phyloP scores from a whole-genome alignment of 352 stramenopile species.

The Plasmopara muralis region DNA sequence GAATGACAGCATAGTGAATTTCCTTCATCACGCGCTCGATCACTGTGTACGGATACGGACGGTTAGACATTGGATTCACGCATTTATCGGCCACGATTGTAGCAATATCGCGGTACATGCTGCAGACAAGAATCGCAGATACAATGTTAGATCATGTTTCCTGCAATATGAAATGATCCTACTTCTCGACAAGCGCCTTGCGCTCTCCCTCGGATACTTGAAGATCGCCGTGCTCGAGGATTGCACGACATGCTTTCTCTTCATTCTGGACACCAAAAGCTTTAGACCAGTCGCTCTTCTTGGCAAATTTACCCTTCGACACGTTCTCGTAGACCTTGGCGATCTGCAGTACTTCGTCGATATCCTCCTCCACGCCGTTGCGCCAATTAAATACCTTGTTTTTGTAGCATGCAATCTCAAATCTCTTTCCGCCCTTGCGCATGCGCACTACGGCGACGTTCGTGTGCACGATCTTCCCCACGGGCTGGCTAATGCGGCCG shows the following conservation, averaged over 20 bases:
- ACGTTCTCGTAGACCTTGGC: constrained; percentile 97
- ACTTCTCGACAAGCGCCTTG: constrained; percentile 89
- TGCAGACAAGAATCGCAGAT: constrained; percentile 24
- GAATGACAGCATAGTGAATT: constrained; percentile 93
- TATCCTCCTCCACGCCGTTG: constrained; percentile 96
- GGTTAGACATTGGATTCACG: constrained; percentile 92
- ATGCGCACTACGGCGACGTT: constrained; percentile 97
- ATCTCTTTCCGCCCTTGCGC: constrained; percentile 92
- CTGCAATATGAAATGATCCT: not conserved
- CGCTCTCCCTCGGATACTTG: constrained; percentile 96
- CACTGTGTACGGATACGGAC: constrained; percentile 94
- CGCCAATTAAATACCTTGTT: constrained; percentile 99
- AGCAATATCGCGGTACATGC: constrained; percentile 92
- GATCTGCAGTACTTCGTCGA: constrained; percentile 98
- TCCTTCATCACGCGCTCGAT: constrained; percentile 96
- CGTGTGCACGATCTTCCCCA: constrained; percentile 89
- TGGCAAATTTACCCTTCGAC: constrained; percentile 94
- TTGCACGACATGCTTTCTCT: constrained; percentile 87
- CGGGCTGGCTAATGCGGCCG: constrained; percentile 67
- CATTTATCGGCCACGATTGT: constrained; percentile 97
- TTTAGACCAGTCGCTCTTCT: constrained; percentile 90
- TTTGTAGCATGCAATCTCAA: constrained; percentile 99
- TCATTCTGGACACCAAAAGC: constrained; percentile 92
- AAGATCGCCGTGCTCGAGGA: constrained; percentile 95
- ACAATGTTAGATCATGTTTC: constrained; percentile 4